These are phyloP conservation scores for Aspergillus eucalypticola DNA, from an alignment of 2,329 filamentous ascomycete genomes.

Conservation along the genomic window DNA sequence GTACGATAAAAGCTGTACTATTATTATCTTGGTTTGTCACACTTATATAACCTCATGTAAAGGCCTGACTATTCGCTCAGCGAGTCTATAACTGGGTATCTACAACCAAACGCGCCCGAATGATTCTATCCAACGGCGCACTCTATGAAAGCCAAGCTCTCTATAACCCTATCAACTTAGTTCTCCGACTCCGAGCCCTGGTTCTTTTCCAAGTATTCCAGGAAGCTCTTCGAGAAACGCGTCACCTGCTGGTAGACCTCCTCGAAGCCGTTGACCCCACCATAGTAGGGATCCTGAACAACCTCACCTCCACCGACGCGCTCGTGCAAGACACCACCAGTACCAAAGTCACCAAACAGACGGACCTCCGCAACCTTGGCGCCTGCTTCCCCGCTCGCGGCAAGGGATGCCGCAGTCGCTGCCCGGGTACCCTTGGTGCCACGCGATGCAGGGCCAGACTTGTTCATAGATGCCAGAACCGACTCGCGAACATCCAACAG, in stretches of 20 bases:
- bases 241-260: slow-evolving; percentile 81
- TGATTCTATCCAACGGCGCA: not conserved
- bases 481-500: slow-evolving; percentile 61
- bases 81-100: slow-evolving; percentile 23
- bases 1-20: not conserved
- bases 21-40: not conserved
- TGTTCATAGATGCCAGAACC: slow-evolving; percentile 53
- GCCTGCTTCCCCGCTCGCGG: slow-evolving; percentile 31
- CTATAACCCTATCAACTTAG: not conserved
- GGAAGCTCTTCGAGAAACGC: slow-evolving; percentile 74
- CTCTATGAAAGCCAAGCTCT: not conserved
- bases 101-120: slow-evolving; percentile 4
- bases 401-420: slow-evolving; percentile 38
- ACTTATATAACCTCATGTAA: not conserved
- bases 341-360: slow-evolving; percentile 83
- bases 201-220: slow-evolving; percentile 57
- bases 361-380: slow-evolving; percentile 59
- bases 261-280: slow-evolving; percentile 77
- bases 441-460: slow-evolving; percentile 20
- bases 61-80: not conserved
- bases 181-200: slow-evolving; percentile 8
- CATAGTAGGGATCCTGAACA: slow-evolving; percentile 90
- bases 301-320: slow-evolving; percentile 60
- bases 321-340: slow-evolving; percentile 46
- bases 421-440: slow-evolving; percentile 37